Evolutionary conservation across 495 filamentous ascomycete species (phyloP), one percentile per base, ranked within the genome.

Genomic region (Penicillium dipodomyicola): DNA sequence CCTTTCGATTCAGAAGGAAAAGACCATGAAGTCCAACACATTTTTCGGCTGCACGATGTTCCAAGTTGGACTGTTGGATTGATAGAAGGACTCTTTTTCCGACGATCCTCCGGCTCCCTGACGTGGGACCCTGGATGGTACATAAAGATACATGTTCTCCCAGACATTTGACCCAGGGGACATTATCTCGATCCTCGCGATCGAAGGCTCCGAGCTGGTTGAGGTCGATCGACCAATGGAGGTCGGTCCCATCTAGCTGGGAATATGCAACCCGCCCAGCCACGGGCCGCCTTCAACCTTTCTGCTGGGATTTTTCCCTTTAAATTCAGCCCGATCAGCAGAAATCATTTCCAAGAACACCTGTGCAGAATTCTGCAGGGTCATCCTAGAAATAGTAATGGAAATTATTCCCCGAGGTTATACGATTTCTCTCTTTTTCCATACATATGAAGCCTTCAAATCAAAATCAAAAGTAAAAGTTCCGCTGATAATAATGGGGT

Each of bases 231-330:
- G 32, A 19, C 65, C 65, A 67, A 67, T 67, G 14, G 47, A 33
- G n/a, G 39, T 11, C 1, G 20, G 54, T 62, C 17, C 65, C 65
- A 65, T 35, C 35, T 5, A 9, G 37, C 44, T 60, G 65, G 64
- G 59, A 62, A 67, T 62, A 60, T 33, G 47, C 54, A 61, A 60
- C 62, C 57, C 47, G 55, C 29, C 54, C 40, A 67, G 52, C 58
- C 58, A 62, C 56, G 56, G 62, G 46, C 50, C 63, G 45, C 41
- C 41, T 58, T 50, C 40, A 54, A 33, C 60, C 57, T 56, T 42
- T 52, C 39, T 51, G 37, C 57, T 64, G 59, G 62, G 50, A 57
- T 48, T 45, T 30, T 30, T 29, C 12, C 17, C 20, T 30, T 52
- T 25, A 11, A 29, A 33, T 41, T 30, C 14, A 32, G 39, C 15